Evolutionary conservation across 78 protist genomes (phyloP).

Genomic region (Chrysochromulina parva): DNA sequence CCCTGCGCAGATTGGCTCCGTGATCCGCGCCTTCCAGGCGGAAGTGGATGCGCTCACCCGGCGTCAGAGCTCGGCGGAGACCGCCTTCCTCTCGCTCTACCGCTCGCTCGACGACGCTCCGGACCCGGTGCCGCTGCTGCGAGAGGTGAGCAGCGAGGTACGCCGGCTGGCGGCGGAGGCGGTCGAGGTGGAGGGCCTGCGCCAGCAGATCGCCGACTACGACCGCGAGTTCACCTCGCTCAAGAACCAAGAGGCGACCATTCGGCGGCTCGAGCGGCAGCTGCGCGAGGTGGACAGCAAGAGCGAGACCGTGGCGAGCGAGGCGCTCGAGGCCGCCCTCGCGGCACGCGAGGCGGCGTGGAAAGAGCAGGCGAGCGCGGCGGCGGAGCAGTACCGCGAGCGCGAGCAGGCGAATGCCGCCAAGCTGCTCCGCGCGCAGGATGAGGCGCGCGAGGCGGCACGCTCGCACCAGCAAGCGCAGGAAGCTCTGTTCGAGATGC

Average conservation of each 20-base stretch:
- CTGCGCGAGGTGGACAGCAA: too few species aligned
- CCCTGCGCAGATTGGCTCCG: background rate
- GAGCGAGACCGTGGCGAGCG: background rate
- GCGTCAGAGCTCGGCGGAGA: background rate
- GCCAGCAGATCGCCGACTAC: background rate
- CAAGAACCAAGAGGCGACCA: background rate
- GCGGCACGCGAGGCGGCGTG: too few species aligned
- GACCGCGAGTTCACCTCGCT: background rate
- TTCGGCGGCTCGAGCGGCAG: too few species aligned
- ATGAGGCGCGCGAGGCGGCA: constrained; percentile 4
- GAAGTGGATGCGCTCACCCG: constrained; percentile 18
- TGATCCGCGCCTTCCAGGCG: constrained; percentile 15
- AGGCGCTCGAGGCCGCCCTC: background rate
- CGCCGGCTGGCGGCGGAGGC: background rate
- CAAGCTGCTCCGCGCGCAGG: background rate
- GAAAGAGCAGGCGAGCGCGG: background rate
- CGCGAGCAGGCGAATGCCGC: background rate
- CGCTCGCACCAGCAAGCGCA: background rate
- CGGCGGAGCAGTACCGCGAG: background rate
- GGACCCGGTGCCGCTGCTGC: background rate
- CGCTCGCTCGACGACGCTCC: constrained; percentile 1
- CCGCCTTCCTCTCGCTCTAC: background rate
- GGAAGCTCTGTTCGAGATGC: background rate
- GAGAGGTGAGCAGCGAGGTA: too few species aligned
- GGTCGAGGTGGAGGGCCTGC: background rate